Evolutionary conservation across 2,329 filamentous ascomycete species (phyloP), one percentile per base, ranked within the genome.

Genomic region (Cadophora luteo-olivacea): DNA sequence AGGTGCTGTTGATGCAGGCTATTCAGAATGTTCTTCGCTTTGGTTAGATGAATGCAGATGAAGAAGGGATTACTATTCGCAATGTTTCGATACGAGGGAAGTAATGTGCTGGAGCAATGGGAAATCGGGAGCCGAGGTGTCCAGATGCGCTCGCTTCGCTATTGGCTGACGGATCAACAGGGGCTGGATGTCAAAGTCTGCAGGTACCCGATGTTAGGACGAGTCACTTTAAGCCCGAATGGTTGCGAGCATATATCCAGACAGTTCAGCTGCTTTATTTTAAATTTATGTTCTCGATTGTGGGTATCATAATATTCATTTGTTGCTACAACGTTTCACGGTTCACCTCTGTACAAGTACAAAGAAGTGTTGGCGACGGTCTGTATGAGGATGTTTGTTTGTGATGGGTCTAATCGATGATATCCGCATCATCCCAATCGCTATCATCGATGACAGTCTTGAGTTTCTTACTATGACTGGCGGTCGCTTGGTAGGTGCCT

Each of bases 381-480:
- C 4, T 48, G 45, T 32, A 8, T 25, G 32, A 12, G 29, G 41
- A 19, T 38, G 19, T 33, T 60, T 22, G 16, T 16, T 55, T 49
- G 6, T 19, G 2, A 9, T 7, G 19, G 9, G 11, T 45, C 79
- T 71, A 81, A 73, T 82, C 78, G 61, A 84, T 68, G 11, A 82
- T 70, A 65, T 84, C 81, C 29, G 79, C 81, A 41, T 83, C 81
- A 67, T 86, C 83, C 79, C 81, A 84, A 61, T 88, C 86, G 72
- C 85, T 88, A 72, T 87, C 85, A 69, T 86, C 82, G 51, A 88
- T 84, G 12, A 86, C 80, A 3, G 80, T 80, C 54, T 80, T 78
- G 22, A 81, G 72, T 16, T 33, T 58, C 24, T 19, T 25, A 16
- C 22, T 14, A 63, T 73, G 77, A 54, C 32, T 67, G 32, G 66